Percentiles rank a stretch among this genome's conserved stretches.
Evolutionary conservation across 116 monocot genomes (phyloP).

Genomic region (Zostera marina): DNA sequence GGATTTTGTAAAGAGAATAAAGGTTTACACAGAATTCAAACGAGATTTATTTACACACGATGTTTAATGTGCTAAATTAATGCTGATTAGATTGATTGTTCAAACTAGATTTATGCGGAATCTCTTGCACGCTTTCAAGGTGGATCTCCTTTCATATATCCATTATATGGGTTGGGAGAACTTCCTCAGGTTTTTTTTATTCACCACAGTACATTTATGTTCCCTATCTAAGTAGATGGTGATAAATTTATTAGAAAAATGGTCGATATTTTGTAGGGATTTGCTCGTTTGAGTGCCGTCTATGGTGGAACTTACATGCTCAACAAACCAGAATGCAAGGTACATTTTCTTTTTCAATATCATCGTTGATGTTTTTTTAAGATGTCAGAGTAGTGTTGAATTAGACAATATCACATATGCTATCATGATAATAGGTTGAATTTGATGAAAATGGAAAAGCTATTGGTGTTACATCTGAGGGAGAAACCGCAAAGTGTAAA

Average conservation of each 20-base stretch:
- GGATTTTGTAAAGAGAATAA: conserved; percentile 40
- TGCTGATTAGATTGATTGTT: conserved; percentile 9
- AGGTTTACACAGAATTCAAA: conserved; percentile 10
- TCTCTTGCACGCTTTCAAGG: conserved; percentile 58
- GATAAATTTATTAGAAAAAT: background rate
- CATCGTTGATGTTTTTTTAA: too few species aligned
- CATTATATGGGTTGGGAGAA: conserved; percentile 71
- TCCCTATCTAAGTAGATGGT: too few species aligned
- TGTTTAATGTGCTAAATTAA: conserved; percentile 1
- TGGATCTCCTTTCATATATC: conserved; percentile 74
- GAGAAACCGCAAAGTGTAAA: conserved; percentile 52
- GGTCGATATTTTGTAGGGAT: conserved; percentile 24
- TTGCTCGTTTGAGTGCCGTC: conserved; percentile 90
- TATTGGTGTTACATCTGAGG: conserved; percentile 50
- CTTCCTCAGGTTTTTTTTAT: conserved; percentile 59
- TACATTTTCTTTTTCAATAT: background rate
- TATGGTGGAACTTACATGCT: conserved; percentile 96
- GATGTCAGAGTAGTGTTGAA: too few species aligned
- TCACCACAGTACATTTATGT: background rate
- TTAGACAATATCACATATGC: too few species aligned
- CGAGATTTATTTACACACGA: background rate
- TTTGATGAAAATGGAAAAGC: conserved; percentile 42
- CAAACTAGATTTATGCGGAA: conserved; percentile 56
- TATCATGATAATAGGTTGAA: conserved; percentile 26
- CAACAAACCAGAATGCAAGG: conserved; percentile 76